These are phyloP conservation scores for Epicoccum nigrum DNA, from an alignment of 2,329 filamentous ascomycete genomes.

Conservation along the genomic window DNA sequence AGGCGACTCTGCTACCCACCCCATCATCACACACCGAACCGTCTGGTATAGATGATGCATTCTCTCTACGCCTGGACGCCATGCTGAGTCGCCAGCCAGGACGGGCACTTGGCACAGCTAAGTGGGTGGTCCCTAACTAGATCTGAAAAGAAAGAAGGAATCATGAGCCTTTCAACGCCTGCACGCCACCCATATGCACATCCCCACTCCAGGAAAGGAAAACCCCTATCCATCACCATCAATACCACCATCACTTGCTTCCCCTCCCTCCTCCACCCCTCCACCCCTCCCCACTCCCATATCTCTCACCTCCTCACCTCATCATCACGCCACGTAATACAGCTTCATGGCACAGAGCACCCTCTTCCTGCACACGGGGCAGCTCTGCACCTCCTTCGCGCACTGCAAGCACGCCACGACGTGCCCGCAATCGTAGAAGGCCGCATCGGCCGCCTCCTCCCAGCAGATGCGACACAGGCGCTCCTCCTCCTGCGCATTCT, in stretches of 20 bases:
- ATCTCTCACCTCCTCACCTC: neutral
- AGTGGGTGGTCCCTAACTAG: no score
- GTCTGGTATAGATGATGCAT: no score
- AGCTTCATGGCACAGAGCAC: slow-evolving; percentile 65
- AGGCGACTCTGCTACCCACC: no score
- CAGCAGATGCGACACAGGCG: slow-evolving; percentile 67
- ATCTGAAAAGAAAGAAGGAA: neutral
- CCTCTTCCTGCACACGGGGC: slow-evolving; percentile 65
- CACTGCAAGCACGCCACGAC: slow-evolving; percentile 66
- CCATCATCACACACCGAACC: no score
- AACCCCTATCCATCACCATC: no score
- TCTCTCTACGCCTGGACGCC: neutral
- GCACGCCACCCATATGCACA: slow-evolving; percentile 2
- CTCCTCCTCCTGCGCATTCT: slow-evolving; percentile 66
- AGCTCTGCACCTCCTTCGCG: slow-evolving; percentile 63
- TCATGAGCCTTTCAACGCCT: no score
- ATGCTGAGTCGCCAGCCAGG: slow-evolving; percentile 2
- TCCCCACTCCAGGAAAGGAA: neutral
- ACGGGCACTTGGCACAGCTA: no score
- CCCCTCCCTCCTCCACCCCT: no score
- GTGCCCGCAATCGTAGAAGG: slow-evolving; percentile 69
- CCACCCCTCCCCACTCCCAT: no score
- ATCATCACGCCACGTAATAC: slow-evolving; percentile 49
- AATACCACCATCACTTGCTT: no score
- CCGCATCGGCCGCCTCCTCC: slow-evolving; percentile 63